Conservation (phyloP, 164 flowering plant genomes). For the Annona cherimola region DNA sequence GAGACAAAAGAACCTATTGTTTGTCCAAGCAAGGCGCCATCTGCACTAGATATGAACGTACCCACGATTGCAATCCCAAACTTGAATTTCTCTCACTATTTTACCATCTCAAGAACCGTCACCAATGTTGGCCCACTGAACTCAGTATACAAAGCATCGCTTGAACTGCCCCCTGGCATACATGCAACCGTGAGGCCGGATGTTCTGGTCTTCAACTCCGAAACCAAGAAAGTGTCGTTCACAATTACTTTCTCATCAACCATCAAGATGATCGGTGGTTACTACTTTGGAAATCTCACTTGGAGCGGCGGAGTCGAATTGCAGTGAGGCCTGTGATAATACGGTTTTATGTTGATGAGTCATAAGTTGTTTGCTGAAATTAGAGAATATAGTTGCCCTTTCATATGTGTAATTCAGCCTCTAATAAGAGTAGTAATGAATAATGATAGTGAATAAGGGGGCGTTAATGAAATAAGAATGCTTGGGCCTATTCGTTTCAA, state of each 20-base stretch:
- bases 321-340: conserved; percentile 4
- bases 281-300: conserved; percentile 41
- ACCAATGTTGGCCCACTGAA: conserved; percentile 39
- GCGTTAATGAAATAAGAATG: too few relatives aligned
- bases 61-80: conserved; percentile 47
- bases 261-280: conserved; percentile 31
- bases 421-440: too few relatives aligned
- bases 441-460: too few relatives aligned
- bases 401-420: too few relatives aligned
- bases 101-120: conserved; percentile 35
- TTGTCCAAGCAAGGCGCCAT: conserved; percentile 11
- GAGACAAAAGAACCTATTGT: conserved; percentile 10
- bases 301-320: conserved; percentile 45
- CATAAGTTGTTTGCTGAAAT: neutral
- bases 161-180: conserved; percentile 40
- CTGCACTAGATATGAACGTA: conserved; percentile 30
- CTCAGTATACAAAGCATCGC: conserved; percentile 27
- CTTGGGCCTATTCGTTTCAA: too few relatives aligned
- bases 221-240: conserved; percentile 27
- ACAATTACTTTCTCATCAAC: conserved; percentile 27
- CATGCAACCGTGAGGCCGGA: conserved; percentile 38
- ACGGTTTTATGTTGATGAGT: conserved; percentile 1
- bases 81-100: conserved; percentile 21
- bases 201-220: conserved; percentile 36
- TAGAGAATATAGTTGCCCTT: too few relatives aligned